Conservation (phyloP, 2,329 filamentous ascomycete species). For the Sporothrix brasiliensis region DNA sequence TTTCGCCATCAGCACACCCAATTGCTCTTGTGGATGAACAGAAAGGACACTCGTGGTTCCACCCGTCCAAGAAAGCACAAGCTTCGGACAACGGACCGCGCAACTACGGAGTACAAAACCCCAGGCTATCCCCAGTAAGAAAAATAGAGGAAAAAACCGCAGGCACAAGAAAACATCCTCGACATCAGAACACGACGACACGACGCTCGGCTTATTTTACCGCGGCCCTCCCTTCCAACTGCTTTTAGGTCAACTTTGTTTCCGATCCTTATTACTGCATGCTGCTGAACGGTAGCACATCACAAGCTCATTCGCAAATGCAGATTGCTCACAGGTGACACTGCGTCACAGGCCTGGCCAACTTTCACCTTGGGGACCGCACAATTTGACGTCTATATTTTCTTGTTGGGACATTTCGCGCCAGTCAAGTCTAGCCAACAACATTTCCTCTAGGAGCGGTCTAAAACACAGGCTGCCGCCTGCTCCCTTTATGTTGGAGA, state of each 20-base stretch:
- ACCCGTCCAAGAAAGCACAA: conserved; percentile 10
- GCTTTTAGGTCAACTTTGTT: neutral
- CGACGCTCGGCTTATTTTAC: conserved; percentile 11
- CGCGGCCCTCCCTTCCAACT: conserved; percentile 18
- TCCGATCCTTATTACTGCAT: neutral
- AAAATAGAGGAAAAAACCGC: neutral
- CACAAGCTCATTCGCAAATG: conserved; percentile 25
- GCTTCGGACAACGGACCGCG: conserved; percentile 18
- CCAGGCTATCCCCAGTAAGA: conserved; percentile 22
- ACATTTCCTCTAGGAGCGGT: conserved; percentile 13
- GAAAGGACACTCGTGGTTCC: conserved; percentile 9
- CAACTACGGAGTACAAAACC: conserved; percentile 9
- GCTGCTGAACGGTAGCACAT: neutral
- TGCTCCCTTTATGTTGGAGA: conserved; percentile 21
- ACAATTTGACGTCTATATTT: neutral
- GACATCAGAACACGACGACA: neutral
- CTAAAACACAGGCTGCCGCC: conserved; percentile 16
- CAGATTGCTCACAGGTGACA: conserved; percentile 27
- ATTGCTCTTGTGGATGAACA: conserved; percentile 25
- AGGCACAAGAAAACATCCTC: neutral
- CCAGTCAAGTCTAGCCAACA: conserved; percentile 13
- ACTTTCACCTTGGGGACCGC: neutral
- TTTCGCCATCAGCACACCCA: conserved; percentile 21
- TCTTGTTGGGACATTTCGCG: conserved; percentile 17
- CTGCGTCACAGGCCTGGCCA: conserved; percentile 9